Percentiles rank a stretch among this genome's conserved stretches.
Conservation (phyloP, 805 yeast genomes). For the Saccharomycopsis fodiens region DNA sequence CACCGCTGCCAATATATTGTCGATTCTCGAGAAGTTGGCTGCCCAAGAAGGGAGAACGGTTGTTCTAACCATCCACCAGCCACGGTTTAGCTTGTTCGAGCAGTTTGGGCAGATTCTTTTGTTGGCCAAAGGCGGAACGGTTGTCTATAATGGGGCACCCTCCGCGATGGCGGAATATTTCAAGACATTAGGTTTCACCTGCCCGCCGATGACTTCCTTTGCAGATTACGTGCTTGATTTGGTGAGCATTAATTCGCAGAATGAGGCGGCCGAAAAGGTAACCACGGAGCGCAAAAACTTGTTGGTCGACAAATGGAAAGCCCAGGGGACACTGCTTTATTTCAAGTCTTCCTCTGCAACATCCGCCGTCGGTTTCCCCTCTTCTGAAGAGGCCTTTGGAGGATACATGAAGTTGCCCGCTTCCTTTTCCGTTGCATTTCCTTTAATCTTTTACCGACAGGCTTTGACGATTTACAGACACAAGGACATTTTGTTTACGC, state of each 20-base stretch:
- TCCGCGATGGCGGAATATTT: conserved; percentile 41
- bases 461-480: conserved; percentile 39
- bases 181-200: conserved; percentile 38
- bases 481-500: conserved; percentile 53
- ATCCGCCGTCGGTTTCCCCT: conserved; percentile 4
- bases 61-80: conserved; percentile 77
- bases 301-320: conserved; percentile 34
- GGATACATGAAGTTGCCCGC: conserved; percentile 22
- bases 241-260: conserved; percentile 49
- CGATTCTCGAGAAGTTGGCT: conserved; percentile 51
- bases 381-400: conserved; percentile 10
- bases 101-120: conserved; percentile 66
- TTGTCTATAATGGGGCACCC: conserved; percentile 59
- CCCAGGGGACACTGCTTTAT: not conserved
- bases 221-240: conserved; percentile 73
- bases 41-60: conserved; percentile 53
- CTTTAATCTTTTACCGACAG: conserved; percentile 28
- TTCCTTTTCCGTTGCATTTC: conserved; percentile 15
- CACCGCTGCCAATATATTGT: conserved; percentile 62
- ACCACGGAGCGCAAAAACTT: conserved; percentile 34
- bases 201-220: conserved; percentile 56
- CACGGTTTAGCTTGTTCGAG: conserved; percentile 57
- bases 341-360: not conserved
- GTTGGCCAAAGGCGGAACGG: conserved; percentile 65
- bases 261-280: conserved; percentile 32